These are phyloP conservation scores for Fusarium mundagurra DNA, from an alignment of 2,329 filamentous ascomycete species.

Conservation along the genomic window DNA sequence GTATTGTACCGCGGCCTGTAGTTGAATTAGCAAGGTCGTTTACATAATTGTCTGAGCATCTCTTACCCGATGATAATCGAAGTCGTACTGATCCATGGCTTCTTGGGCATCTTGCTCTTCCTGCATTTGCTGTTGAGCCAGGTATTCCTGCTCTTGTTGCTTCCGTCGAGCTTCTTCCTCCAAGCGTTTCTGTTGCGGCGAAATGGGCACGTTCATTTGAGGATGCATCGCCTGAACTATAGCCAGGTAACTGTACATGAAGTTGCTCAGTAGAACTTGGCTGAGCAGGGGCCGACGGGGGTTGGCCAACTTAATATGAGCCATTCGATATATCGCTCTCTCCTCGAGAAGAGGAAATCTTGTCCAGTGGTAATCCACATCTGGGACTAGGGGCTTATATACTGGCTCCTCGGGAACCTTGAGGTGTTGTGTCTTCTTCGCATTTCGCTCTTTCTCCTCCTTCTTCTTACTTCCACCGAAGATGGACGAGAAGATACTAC, in stretches of 20 bases:
- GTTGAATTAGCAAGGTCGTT: not conserved
- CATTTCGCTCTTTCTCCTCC: slow-evolving; percentile 75
- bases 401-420: slow-evolving; percentile 82
- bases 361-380: slow-evolving; percentile 96
- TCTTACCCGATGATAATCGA: slow-evolving; percentile 64
- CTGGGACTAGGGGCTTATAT: slow-evolving; percentile 78
- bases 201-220: slow-evolving; percentile 89
- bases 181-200: slow-evolving; percentile 74
- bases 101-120: slow-evolving; percentile 57
- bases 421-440: slow-evolving; percentile 79
- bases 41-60: not conserved
- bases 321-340: slow-evolving; percentile 97
- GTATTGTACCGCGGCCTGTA: slow-evolving; percentile 57
- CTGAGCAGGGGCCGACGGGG: slow-evolving; percentile 90
- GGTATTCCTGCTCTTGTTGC: slow-evolving; percentile 60
- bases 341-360: slow-evolving; percentile 95
- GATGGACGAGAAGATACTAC: slow-evolving; percentile 91
- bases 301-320: slow-evolving; percentile 98
- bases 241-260: slow-evolving; percentile 99
- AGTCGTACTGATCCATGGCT: slow-evolving; percentile 62
- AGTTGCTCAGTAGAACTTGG: slow-evolving; percentile 96
- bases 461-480: slow-evolving; percentile 94
- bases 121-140: slow-evolving; percentile 58
- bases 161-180: slow-evolving; percentile 65
- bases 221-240: slow-evolving; percentile 99